Conservation (phyloP, 2,329 filamentous ascomycete species). For the Talaromyces sp. region DNA sequence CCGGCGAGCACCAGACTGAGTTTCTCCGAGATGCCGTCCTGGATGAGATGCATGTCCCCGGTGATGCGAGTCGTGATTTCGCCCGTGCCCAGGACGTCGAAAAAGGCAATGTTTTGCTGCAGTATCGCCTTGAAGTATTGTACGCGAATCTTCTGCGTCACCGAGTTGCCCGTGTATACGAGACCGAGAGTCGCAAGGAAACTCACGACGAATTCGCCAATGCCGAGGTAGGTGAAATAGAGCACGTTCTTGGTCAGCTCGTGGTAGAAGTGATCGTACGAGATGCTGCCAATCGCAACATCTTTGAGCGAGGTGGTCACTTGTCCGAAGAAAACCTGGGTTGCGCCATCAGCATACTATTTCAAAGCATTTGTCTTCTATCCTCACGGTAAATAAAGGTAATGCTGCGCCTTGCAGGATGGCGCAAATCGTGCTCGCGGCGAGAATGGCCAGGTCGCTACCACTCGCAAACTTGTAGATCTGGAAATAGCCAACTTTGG, state of each 20-base stretch:
- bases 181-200: conserved; percentile 86
- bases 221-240: conserved; percentile 80
- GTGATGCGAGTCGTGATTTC: conserved; percentile 95
- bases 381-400: conserved; percentile 68
- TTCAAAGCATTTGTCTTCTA: background rate
- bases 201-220: conserved; percentile 71
- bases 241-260: conserved; percentile 62
- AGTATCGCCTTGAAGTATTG: conserved; percentile 80
- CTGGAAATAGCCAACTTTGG: conserved; percentile 59
- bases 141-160: conserved; percentile 72
- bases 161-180: conserved; percentile 79
- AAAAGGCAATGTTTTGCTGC: conserved; percentile 85
- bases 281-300: conserved; percentile 51
- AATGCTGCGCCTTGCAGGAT: conserved; percentile 69
- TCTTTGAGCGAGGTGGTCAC: conserved; percentile 67
- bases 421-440: conserved; percentile 57
- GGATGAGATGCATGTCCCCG: conserved; percentile 86
- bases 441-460: conserved; percentile 61
- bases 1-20: conserved; percentile 72
- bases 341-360: conserved; percentile 8
- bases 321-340: conserved; percentile 64
- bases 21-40: conserved; percentile 91
- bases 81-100: conserved; percentile 86
- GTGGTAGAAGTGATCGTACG: conserved; percentile 53
- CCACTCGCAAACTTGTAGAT: conserved; percentile 67